Evolutionary conservation across 805 yeast genomes (phyloP).

Genomic region (Saturnispora quitensis): DNA sequence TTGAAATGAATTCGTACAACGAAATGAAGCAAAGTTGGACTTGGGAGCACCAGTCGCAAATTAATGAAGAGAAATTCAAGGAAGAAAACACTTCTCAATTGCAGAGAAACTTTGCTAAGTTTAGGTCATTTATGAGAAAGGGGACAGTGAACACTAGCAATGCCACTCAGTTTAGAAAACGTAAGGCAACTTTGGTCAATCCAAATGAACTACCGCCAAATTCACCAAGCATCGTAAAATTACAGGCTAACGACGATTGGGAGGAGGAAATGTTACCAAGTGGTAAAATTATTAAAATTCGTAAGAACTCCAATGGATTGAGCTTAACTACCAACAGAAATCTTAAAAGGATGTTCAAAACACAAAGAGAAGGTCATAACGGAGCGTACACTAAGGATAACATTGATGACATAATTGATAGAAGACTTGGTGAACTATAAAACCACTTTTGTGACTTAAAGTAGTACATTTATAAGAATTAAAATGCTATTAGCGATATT

Average conservation of each 20-base stretch:
- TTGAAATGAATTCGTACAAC: conserved; percentile 64
- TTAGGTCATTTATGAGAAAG: conserved; percentile 26
- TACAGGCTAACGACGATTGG: conserved; percentile 29
- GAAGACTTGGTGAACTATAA: conserved; percentile 23
- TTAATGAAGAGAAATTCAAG: conserved; percentile 20
- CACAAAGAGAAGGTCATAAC: conserved; percentile 12
- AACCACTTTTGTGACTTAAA: background rate
- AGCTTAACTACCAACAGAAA: conserved; percentile 20
- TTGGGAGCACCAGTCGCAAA: conserved; percentile 34
- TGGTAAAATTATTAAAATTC: conserved; percentile 50
- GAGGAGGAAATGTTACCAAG: conserved; percentile 62
- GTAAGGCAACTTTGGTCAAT: conserved; percentile 39
- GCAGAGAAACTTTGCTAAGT: conserved; percentile 16
- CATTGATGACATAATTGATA: conserved; percentile 35
- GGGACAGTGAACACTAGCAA: conserved; percentile 27
- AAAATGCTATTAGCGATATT: background rate
- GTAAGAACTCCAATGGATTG: conserved; percentile 22
- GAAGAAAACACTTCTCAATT: conserved; percentile 9
- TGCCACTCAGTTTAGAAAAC: conserved; percentile 33
- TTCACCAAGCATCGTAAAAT: conserved; percentile 28
- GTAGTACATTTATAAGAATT: conserved; percentile 16
- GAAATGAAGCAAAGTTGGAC: conserved; percentile 78
- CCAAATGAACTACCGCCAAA: conserved; percentile 46
- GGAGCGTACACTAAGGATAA: conserved; percentile 39
- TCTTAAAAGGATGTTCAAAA: conserved; percentile 22